These are phyloP conservation scores for Dioscorea cayenensis DNA, from an alignment of 116 monocot genomes.

Conservation along the genomic window DNA sequence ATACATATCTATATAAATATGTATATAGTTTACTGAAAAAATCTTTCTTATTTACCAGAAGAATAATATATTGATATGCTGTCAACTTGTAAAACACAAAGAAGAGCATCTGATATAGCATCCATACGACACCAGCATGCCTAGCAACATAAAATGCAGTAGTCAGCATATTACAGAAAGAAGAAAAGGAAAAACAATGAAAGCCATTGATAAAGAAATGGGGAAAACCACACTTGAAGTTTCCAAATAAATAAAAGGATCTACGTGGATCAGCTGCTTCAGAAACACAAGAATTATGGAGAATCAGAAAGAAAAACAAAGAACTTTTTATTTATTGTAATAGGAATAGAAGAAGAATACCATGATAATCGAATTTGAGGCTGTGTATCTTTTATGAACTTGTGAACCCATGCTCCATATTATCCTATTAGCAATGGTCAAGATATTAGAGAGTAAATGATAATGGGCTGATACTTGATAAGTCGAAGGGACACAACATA, in stretches of 20 bases:
- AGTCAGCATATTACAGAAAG: neutral
- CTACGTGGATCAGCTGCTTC: neutral
- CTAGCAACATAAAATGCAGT: constrained; percentile 21
- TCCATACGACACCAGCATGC: constrained; percentile 92
- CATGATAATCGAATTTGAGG: constrained; percentile 57
- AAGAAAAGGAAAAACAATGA: neutral
- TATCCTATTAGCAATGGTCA: constrained; percentile 30
- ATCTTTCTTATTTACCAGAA: constrained; percentile 43
- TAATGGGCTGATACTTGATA: neutral
- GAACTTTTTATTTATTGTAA: neutral
- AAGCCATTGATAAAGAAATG: neutral
- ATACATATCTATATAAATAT: too few relatives aligned
- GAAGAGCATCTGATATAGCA: constrained; percentile 55
- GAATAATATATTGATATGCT: constrained; percentile 58
- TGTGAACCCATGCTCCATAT: constrained; percentile 79
- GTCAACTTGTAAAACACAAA: constrained; percentile 73
- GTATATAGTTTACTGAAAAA: neutral
- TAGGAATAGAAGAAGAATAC: constrained; percentile 24
- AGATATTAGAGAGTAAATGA: neutral
- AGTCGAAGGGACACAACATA: neutral
- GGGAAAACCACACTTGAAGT: neutral
- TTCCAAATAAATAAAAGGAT: neutral
- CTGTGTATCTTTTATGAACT: constrained; percentile 68
- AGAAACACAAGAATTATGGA: neutral
- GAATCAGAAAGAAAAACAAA: neutral